A percentile compares a stretch with the other conserved stretches of the same genome.
Evolutionary conservation across 1,284 basidiomycete genomes (phyloP).

Genomic region (Thelephora terrestris): DNA sequence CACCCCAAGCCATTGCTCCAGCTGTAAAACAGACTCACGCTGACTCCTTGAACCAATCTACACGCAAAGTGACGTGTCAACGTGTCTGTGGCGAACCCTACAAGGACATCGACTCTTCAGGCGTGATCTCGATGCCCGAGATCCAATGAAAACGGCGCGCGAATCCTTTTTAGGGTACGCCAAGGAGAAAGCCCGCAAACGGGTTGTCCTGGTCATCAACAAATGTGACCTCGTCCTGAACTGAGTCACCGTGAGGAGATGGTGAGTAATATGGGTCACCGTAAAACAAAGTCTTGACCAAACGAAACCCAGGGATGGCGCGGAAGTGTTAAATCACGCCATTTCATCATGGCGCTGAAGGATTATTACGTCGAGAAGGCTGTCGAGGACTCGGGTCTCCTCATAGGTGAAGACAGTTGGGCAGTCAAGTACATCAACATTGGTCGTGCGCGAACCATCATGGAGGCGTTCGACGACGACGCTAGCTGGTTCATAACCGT

Average conservation of each 20-base stretch:
- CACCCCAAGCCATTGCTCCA: too few species aligned
- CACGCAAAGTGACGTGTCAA: too few species aligned
- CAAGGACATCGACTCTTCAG: too few species aligned
- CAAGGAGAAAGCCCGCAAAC: too few species aligned
- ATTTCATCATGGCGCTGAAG: constrained; percentile 25
- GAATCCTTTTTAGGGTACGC: too few species aligned
- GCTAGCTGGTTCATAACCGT: constrained; percentile 37
- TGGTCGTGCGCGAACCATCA: constrained; percentile 31
- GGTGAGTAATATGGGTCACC: constrained; percentile 9
- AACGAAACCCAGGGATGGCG: constrained; percentile 20
- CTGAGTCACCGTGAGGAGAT: constrained; percentile 25
- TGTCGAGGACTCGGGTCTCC: background rate
- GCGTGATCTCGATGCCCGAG: too few species aligned
- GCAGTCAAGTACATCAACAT: constrained; percentile 34
- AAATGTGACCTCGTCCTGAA: too few species aligned
- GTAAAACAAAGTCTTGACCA: background rate
- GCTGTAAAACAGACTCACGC: too few species aligned
- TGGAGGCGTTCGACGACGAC: constrained; percentile 42
- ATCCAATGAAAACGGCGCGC: too few species aligned
- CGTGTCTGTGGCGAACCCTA: too few species aligned
- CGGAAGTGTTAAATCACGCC: constrained; percentile 24
- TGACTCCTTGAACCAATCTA: too few species aligned
- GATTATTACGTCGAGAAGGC: constrained; percentile 24
- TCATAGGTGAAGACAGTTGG: constrained; percentile 24
- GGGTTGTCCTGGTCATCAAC: too few species aligned